A percentile compares a stretch with the other conserved stretches of the same genome.
phyloP scores from a whole-genome alignment of 768 basidiomycete genomes.

The Xerocomellus dryophilus region DNA sequence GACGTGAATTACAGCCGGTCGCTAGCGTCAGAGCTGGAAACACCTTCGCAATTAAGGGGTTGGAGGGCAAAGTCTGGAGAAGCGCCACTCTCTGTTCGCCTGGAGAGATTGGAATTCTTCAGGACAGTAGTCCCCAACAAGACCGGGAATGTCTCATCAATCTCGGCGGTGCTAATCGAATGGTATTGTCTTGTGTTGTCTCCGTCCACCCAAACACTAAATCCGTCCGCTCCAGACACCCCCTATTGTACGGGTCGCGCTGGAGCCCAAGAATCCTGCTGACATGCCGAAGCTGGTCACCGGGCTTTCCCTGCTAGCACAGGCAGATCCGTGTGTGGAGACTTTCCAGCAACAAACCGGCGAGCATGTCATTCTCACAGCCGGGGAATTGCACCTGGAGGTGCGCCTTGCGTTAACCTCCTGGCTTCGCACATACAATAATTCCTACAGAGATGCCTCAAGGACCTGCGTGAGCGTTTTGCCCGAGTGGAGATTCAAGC shows the following conservation, averaged over 20 bases:
- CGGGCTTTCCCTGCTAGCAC: constrained; percentile 85
- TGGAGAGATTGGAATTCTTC: constrained; percentile 40
- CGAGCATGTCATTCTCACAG: constrained; percentile 94
- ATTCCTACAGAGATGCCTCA: constrained; percentile 75
- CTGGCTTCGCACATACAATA: not conserved
- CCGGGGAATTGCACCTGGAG: constrained; percentile 95
- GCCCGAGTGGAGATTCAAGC: constrained; percentile 90
- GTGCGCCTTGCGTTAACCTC: constrained; percentile 38
- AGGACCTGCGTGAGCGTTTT: constrained; percentile 94
- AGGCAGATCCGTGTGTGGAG: constrained; percentile 96
- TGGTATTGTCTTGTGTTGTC: constrained; percentile 39
- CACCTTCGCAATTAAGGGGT: constrained; percentile 87
- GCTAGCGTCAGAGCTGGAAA: constrained; percentile 85
- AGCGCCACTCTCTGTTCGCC: constrained; percentile 87
- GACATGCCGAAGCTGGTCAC: constrained; percentile 88
- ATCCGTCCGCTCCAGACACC: constrained; percentile 48
- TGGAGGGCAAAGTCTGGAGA: constrained; percentile 87
- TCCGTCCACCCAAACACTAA: not conserved
- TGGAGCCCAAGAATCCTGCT: constrained; percentile 78
- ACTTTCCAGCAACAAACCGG: constrained; percentile 97
- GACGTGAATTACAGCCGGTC: constrained; percentile 84
- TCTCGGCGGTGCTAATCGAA: constrained; percentile 65
- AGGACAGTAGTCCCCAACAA: constrained; percentile 31
- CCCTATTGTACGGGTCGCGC: constrained; percentile 92
- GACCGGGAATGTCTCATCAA: constrained; percentile 66